These are phyloP conservation scores for Mycena pura DNA, from an alignment of 768 basidiomycete species.

Conservation along the genomic window DNA sequence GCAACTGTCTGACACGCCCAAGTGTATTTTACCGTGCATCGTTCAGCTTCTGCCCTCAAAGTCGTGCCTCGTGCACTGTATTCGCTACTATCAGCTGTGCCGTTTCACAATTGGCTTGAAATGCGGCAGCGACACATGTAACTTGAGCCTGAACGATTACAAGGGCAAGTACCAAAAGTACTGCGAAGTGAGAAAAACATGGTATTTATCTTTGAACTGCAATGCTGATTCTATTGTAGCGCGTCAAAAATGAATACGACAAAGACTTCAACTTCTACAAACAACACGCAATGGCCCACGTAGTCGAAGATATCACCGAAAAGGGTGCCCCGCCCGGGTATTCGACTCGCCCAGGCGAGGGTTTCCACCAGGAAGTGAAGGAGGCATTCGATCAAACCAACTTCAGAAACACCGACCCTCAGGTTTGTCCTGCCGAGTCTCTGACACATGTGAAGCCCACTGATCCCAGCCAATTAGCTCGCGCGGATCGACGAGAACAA, in stretches of 20 bases:
- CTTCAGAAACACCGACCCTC: background rate
- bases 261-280: background rate
- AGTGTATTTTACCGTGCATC: constrained; percentile 17
- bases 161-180: background rate
- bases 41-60: constrained; percentile 7
- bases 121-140: background rate
- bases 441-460: background rate
- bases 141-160: background rate
- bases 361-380: background rate
- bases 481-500: background rate
- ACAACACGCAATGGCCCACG: background rate
- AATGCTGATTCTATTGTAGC: too few relatives aligned
- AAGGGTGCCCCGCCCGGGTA: background rate
- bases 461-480: background rate
- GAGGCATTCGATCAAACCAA: background rate
- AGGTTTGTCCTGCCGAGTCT: background rate
- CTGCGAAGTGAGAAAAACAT: too few relatives aligned
- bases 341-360: background rate
- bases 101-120: background rate
- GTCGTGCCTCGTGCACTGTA: constrained; percentile 2
- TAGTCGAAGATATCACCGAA: background rate
- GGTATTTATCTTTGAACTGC: too few relatives aligned
- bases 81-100: background rate
- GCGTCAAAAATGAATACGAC: too few relatives aligned
- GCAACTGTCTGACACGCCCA: background rate